phyloP scores from a whole-genome alignment of 192 early-diverging fungal genomes.

The Backusella circina region DNA sequence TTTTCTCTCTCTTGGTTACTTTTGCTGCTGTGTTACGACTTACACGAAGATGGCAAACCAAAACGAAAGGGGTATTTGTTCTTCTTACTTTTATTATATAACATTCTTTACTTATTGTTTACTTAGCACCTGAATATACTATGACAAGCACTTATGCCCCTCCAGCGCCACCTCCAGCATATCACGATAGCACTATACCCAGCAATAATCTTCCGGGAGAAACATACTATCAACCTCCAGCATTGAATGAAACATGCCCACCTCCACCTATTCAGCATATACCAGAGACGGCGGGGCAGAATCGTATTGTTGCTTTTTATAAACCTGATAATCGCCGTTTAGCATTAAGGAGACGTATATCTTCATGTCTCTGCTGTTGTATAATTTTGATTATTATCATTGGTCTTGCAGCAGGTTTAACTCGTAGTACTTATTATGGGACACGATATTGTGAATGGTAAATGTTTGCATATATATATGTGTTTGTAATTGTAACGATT shows the following conservation, averaged over 20 bases:
- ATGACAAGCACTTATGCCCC: not conserved
- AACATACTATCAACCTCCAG: conserved; percentile 4
- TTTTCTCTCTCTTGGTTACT: not conserved
- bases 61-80: not conserved
- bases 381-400: not conserved
- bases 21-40: not conserved
- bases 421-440: not conserved
- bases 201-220: not conserved
- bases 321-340: not conserved
- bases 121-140: not conserved
- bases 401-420: conserved; percentile 2
- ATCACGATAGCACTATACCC: not conserved
- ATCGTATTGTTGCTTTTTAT: not conserved
- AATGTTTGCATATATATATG: not conserved
- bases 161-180: not conserved
- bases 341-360: not conserved
- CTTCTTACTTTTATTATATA: not conserved
- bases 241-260: not conserved
- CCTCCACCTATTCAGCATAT: not conserved
- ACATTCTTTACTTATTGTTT: not conserved
- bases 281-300: not conserved
- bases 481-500: no score
- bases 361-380: not conserved
- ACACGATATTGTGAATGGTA: not conserved
- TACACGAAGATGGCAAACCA: not conserved